Evolutionary conservation across 2,329 filamentous ascomycete genomes (phyloP).

Genomic region (Arthrobotrys iridis): DNA sequence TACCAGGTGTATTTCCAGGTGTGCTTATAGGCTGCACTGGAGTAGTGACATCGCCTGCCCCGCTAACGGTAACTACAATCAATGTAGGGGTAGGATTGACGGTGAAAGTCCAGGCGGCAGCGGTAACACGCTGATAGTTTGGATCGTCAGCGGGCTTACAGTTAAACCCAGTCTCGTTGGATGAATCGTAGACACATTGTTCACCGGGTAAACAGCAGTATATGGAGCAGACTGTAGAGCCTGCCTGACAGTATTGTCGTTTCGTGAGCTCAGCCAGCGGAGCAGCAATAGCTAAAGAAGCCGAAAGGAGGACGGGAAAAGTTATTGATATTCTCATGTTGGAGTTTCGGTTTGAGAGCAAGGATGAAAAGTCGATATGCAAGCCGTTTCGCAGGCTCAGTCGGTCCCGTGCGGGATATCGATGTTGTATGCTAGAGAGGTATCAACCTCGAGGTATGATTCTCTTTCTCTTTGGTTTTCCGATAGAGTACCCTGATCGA

Average conservation of each 20-base stretch:
- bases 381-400: not conserved
- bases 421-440: not conserved
- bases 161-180: conserved; percentile 36
- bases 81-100: conserved; percentile 43
- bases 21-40: not conserved
- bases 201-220: conserved; percentile 45
- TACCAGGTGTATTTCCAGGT: conserved; percentile 33
- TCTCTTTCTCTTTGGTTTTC: not conserved
- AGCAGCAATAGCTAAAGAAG: conserved; percentile 31
- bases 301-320: conserved; percentile 36
- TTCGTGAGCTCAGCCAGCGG: conserved; percentile 52
- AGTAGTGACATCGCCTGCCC: conserved; percentile 10
- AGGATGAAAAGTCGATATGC: conserved; percentile 3
- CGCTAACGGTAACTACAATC: conserved; percentile 24
- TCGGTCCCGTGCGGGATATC: conserved; percentile 3
- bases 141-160: conserved; percentile 36
- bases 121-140: conserved; percentile 25
- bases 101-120: conserved; percentile 37
- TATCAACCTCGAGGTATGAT: not conserved
- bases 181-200: conserved; percentile 44
- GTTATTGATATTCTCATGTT: conserved; percentile 47
- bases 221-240: conserved; percentile 30
- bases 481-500: conserved; percentile 15
- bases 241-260: conserved; percentile 36
- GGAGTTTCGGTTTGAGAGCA: not conserved